Evolutionary conservation across 2,329 filamentous ascomycete genomes (phyloP).

Genomic region (Fusarium heterosporum): DNA sequence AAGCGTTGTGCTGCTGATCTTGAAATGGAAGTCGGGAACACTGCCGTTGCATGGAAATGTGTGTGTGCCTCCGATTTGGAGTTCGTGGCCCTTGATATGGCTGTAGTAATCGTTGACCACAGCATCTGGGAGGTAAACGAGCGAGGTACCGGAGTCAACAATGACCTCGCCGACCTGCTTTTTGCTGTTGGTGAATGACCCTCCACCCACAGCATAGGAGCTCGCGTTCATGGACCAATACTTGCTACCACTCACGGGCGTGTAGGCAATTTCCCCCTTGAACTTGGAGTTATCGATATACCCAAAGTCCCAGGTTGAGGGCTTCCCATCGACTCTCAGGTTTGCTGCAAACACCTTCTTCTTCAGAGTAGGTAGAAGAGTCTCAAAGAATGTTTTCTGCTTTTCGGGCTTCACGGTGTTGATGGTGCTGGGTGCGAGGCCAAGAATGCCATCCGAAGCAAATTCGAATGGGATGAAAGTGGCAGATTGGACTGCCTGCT

Average conservation of each 20-base stretch:
- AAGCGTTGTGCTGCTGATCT: background rate
- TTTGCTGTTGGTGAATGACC: background rate
- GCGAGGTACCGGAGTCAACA: background rate
- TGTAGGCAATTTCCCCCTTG: background rate
- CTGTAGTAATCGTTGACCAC: background rate
- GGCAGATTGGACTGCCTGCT: background rate
- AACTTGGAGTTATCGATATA: constrained; percentile 5
- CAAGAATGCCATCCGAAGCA: background rate
- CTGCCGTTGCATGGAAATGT: background rate
- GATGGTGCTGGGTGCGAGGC: background rate
- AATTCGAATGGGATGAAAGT: background rate
- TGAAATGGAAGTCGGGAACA: background rate
- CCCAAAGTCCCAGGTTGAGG: background rate
- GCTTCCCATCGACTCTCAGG: background rate
- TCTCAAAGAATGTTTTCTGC: background rate
- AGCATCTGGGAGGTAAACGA: background rate
- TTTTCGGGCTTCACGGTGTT: background rate
- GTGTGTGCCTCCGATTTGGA: background rate
- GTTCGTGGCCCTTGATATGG: background rate
- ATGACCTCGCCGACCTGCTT: background rate
- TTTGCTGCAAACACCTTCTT: constrained; percentile 8
- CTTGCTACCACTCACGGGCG: background rate
- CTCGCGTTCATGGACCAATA: background rate
- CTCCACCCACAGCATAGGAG: background rate
- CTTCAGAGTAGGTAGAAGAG: background rate